Conservation (phyloP, 345 rosid genomes). For the Lenwebbia sp. region DNA sequence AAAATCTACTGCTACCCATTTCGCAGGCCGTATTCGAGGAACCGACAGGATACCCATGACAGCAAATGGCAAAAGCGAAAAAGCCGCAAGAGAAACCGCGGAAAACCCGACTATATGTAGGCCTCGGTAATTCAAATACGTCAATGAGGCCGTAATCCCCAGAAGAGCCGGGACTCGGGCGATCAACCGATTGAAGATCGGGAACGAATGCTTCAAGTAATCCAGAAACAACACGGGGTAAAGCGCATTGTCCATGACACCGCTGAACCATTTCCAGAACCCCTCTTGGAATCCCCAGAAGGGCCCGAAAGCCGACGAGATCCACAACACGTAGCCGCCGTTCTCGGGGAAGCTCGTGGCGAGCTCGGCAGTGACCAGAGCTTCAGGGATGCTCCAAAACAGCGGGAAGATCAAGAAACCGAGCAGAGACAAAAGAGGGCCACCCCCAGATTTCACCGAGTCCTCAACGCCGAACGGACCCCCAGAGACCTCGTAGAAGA, state of each 20-base stretch:
- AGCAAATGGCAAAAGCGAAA: constrained; percentile 69
- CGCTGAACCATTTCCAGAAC: constrained; percentile 97
- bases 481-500: constrained; percentile 92
- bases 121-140: constrained; percentile 83
- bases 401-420: constrained; percentile 83
- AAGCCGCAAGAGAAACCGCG: constrained; percentile 57
- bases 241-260: constrained; percentile 91
- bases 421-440: constrained; percentile 69
- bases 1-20: constrained; percentile 64
- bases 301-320: constrained; percentile 83
- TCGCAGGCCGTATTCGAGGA: constrained; percentile 52
- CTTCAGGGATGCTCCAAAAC: constrained; percentile 90
- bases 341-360: constrained; percentile 89
- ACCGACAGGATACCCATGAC: constrained; percentile 63
- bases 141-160: constrained; percentile 57
- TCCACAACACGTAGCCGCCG: constrained; percentile 91
- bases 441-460: constrained; percentile 82
- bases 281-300: constrained; percentile 98
- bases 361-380: constrained; percentile 85
- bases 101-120: constrained; percentile 77
- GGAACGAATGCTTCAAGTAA: constrained; percentile 81
- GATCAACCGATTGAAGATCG: constrained; percentile 37
- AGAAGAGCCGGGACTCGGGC: constrained; percentile 79
- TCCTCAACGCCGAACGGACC: constrained; percentile 97
- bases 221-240: constrained; percentile 86